Percentiles rank a stretch among this genome's conserved stretches.
Evolutionary conservation across 192 early-diverging fungal genomes (phyloP).

Genomic region (Dissophora ornata): DNA sequence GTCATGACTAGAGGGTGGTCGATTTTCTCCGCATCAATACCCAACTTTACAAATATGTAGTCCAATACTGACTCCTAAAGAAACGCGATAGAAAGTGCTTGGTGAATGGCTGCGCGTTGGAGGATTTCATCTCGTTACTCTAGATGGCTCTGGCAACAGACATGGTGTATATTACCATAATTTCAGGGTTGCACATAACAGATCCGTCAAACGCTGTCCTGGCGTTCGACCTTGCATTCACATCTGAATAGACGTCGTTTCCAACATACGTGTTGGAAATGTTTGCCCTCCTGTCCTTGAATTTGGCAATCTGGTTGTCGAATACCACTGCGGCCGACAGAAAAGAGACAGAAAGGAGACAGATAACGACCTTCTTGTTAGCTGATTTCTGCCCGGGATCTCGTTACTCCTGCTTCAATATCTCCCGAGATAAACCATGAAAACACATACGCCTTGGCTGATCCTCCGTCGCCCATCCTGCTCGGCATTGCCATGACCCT

Average conservation of each 20-base stretch:
- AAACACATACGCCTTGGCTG: conserved; percentile 66
- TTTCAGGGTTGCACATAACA: conserved; percentile 78
- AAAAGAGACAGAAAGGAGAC: too few species aligned
- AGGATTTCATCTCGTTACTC: too few species aligned
- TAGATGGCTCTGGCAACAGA: too few species aligned
- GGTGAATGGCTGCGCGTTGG: too few species aligned
- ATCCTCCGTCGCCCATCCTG: conserved; percentile 82
- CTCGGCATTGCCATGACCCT: conserved; percentile 81
- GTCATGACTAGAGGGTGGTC: conserved; percentile 90
- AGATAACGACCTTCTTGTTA: too few species aligned
- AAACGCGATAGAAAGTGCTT: too few species aligned
- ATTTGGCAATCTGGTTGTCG: conserved; percentile 76
- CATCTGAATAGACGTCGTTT: conserved; percentile 73
- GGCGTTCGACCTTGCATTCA: conserved; percentile 61
- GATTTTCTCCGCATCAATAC: conserved; percentile 75
- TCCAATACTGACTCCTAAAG: conserved; percentile 84
- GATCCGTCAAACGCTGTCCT: conserved; percentile 74
- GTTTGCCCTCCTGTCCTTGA: conserved; percentile 66
- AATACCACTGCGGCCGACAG: too few species aligned
- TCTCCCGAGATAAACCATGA: too few species aligned
- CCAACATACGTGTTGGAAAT: conserved; percentile 65
- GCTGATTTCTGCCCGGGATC: too few species aligned
- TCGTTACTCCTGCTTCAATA: too few species aligned
- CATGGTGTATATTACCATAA: conserved; percentile 66
- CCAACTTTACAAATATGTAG: conserved; percentile 85